Evolutionary conservation across 2,329 filamentous ascomycete species (phyloP).

Genomic region (Xylariaceae sp.): DNA sequence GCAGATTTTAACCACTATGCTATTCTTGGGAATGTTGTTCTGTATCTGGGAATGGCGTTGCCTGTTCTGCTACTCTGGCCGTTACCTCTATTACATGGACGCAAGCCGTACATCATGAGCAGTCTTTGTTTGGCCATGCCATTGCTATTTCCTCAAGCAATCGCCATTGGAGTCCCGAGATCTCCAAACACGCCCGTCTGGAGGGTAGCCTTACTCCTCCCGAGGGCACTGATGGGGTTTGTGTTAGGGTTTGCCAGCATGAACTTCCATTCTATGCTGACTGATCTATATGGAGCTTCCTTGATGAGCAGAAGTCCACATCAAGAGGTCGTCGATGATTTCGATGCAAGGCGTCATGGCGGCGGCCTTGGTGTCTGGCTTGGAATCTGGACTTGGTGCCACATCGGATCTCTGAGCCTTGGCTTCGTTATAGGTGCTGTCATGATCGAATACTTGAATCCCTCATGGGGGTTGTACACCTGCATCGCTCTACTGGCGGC

Average conservation of each 20-base stretch:
- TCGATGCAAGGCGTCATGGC: constrained; percentile 69
- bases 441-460: constrained; percentile 61
- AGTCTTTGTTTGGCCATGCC: constrained; percentile 67
- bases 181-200: constrained; percentile 54
- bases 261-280: constrained; percentile 68
- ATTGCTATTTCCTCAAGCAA: constrained; percentile 70
- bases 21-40: constrained; percentile 68
- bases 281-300: constrained; percentile 73
- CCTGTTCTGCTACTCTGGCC: constrained; percentile 71
- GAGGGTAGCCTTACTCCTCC: constrained; percentile 57
- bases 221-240: constrained; percentile 63
- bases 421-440: constrained; percentile 69
- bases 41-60: constrained; percentile 68
- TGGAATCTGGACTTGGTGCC: constrained; percentile 74
- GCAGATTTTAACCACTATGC: constrained; percentile 64
- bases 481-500: constrained; percentile 63
- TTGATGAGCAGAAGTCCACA: constrained; percentile 69
- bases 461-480: constrained; percentile 73
- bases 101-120: constrained; percentile 71
- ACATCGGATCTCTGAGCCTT: constrained; percentile 65
- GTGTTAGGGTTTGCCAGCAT: constrained; percentile 72
- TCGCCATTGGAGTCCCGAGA: constrained; percentile 56
- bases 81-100: constrained; percentile 68
- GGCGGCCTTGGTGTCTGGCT: constrained; percentile 79
- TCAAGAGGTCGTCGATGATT: constrained; percentile 63